Evolutionary conservation across 495 filamentous ascomycete genomes (phyloP), one percentile per base, ranked within the genome.

Genomic region (Aspergillus conjunctus): DNA sequence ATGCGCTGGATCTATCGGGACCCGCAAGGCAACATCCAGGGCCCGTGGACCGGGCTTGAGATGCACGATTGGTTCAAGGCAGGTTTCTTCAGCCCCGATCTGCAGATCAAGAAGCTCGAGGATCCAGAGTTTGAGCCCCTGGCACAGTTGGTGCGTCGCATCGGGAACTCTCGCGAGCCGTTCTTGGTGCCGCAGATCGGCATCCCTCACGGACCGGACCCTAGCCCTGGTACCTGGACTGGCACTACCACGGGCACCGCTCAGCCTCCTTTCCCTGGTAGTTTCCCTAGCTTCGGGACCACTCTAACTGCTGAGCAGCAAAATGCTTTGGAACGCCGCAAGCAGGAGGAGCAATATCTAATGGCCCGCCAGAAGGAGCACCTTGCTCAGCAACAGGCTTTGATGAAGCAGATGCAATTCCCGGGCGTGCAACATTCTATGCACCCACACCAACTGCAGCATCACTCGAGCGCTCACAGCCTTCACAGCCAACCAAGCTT

Each of bases 51-150:
- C 41, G 94, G 94, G 4, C 79, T 98, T 50, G 94, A 98, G 73
- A 98, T 98, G 94, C 93, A 98, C 67, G 94, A 98, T 66, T 98
- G 94, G 94, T 98, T 96, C 77, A 97, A 97, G 74, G 95, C 91
- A 49, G 92, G 92, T 46, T 98, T 97, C 79, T 98, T 98, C 76
- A 94, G 91, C 10, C 85, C 92, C 0, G 93, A 98, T 60, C 81
- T 98, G 31, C 86, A 93, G 49, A 93, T 98, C 54, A 96, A 93
- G 77, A 95, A 96, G 66, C 76, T 90, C 4, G 94, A 98, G 73
- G 94, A 98, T 64, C 75, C 80, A 0, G 93, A 98, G 43, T 98
- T 97, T 60, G 95, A 98, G 74, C 95, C 93, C 20, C 76, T 98
- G n/a, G 94, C 93, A 9, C 91, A 96, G 70, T 81, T 98, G 22